Base-by-base conservation (phyloP, 179 eudicot genomes). In the Spinacia oleracea region DNA sequence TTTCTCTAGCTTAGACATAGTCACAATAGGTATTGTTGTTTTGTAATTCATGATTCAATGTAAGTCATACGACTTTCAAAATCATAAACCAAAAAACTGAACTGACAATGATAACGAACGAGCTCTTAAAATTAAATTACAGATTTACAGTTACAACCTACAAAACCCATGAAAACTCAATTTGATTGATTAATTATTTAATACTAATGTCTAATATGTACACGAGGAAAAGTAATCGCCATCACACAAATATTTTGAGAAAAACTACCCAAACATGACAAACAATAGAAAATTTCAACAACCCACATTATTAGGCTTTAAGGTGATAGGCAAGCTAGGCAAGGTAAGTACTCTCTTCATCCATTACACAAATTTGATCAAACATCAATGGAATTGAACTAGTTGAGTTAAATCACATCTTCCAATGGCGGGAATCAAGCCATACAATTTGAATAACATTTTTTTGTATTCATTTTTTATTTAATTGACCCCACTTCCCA, bases 401-500 rank as follows among this genome's bases (percentile, higher is more conserved):
- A 70, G 32, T 1, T 29, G 50, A 51, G 51, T 50, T 16, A 73
- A 65, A 73, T 27, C 45, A 1, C 23, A 64, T 72, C 25, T 50
- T 21, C 40, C 40, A 72, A 79, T 29, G 81, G 81, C 81, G 81
- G 81, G 77, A 72, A 79, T 79, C 50, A 72, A 3, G 51, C 64
- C 40, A 15, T 60, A 74, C 59, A 72, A 16, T 7, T 73, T 73
- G 75, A 78, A 69, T 62, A 16, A 20, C 23, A 0, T 42, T 12
- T 8, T 21, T 34, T 15, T 25, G 62, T 46, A 67, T n/a, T 25
- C 2, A 60, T 12, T 8, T 25, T 14, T 70, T 7, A 0, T 31
- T 38, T 62, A 1, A 55, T 1, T 40, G 77, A 53, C 51, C 82
- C 85, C 80, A 83, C 85, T 7, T 18, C 6, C 18, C 42, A 20